Base-by-base conservation (phyloP, 2,329 filamentous ascomycete genomes). In the Zymoseptoria crescenta region DNA sequence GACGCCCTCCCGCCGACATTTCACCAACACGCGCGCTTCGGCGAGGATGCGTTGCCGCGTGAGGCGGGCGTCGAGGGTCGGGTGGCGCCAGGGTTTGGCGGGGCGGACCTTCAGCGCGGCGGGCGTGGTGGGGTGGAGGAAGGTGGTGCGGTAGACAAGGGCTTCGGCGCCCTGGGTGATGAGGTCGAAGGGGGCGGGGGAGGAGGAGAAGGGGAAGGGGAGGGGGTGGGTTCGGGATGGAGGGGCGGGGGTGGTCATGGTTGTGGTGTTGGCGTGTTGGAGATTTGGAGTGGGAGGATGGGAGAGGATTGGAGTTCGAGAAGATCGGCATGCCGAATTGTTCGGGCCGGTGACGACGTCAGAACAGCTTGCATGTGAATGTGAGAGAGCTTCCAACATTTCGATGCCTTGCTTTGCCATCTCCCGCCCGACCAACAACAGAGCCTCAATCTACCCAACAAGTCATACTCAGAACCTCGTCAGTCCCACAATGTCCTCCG, bases 91-190 rank as follows among this genome's bases (percentile, higher is more conserved):
- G 27, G 89, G 84, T 77, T 99, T 99, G 27, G 86, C 81, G 0
- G 93, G 92, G 0, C 94, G 89, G 80, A 95, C 86, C 78, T 99
- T 99, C 63, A 97, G 84, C 0, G 93, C 90, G 71, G 86, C 88
- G 13, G 87, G 83, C 8, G 83, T 79, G 58, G 79, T 73, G 24
- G 48, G 88, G 82, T 1, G 81, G 57, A 96, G 86, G 76, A 90
- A 95, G 57, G 84, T 86, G 19, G 90, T 93, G 74, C 86, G 87
- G 83, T 95, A 97, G 71, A 99, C 84, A 65, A 93, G 90, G 61
- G 90, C 92, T 83, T 99, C 94, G 72, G 94, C 94, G 76, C 94
- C 94, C 81, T 97, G 94, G 59, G 90, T 87, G 67, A 97, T 84
- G 70, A 96, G 88, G 54, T 72, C 74, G 63, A 90, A 85, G 54